These are phyloP conservation scores for Cyclocybe aegerita DNA, from an alignment of 768 basidiomycete genomes.

Conservation along the genomic window DNA sequence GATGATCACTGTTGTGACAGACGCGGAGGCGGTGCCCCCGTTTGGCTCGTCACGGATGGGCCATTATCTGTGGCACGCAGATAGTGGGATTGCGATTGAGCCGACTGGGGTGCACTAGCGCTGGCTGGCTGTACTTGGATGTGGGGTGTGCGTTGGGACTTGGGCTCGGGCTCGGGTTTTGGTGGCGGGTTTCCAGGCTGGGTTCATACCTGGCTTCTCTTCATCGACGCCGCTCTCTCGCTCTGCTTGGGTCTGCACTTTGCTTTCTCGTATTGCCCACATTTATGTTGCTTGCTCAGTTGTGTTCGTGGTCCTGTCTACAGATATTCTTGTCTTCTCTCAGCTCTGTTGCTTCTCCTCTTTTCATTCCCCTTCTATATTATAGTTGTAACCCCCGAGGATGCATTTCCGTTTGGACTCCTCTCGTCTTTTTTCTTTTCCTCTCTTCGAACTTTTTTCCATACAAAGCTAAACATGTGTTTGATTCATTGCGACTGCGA, in stretches of 20 bases:
- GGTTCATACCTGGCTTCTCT: not conserved
- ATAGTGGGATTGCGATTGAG: conserved; percentile 11
- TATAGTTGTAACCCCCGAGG: no score
- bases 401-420: conserved; percentile 5
- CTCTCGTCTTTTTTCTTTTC: conserved; percentile 21
- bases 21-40: not conserved
- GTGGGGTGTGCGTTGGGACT: not conserved
- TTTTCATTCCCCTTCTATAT: no score
- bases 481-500: no score
- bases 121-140: not conserved
- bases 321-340: conserved; percentile 6
- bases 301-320: no score
- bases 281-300: not conserved
- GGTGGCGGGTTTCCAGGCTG: no score
- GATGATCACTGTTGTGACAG: conserved; percentile 1
- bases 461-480: not conserved
- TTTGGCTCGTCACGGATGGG: not conserved
- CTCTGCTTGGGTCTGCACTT: not conserved
- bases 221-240: conserved; percentile 2
- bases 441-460: conserved; percentile 9
- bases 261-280: not conserved
- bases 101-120: conserved; percentile 11
- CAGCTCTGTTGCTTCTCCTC: no score
- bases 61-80: conserved; percentile 17
- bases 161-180: no score